Evolutionary conservation across 1,284 basidiomycete genomes (phyloP).

Genomic region (Apiotrichum siamense): DNA sequence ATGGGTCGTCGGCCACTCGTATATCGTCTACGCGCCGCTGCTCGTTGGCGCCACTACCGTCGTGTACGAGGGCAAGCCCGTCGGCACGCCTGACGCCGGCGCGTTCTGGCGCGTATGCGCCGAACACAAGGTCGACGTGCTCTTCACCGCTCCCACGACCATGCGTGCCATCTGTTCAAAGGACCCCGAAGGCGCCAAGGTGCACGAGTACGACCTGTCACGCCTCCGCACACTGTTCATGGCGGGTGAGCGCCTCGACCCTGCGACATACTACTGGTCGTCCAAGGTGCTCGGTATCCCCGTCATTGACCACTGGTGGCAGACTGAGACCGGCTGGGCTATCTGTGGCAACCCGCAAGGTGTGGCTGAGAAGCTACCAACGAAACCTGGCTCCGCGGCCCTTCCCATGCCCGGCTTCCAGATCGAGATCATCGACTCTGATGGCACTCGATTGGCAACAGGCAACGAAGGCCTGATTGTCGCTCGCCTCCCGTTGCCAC

Average conservation of each 20-base stretch:
- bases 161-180: slow-evolving; percentile 16
- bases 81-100: slow-evolving; percentile 78
- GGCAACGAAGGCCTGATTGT: slow-evolving; percentile 15
- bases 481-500: slow-evolving; percentile 81
- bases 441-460: slow-evolving; percentile 6
- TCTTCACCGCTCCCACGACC: slow-evolving; percentile 75
- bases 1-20: slow-evolving; percentile 95
- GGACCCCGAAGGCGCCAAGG: slow-evolving; percentile 9
- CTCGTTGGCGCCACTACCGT: slow-evolving; percentile 72
- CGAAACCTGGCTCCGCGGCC: slow-evolving; percentile 13
- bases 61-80: slow-evolving; percentile 89
- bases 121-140: slow-evolving; percentile 81
- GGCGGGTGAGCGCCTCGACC: slow-evolving; percentile 16
- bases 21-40: slow-evolving; percentile 88
- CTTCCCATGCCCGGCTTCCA: slow-evolving; percentile 15
- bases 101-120: slow-evolving; percentile 94
- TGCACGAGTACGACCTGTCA: slow-evolving; percentile 5
- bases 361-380: neutral
- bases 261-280: slow-evolving; percentile 7
- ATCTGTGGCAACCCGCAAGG: slow-evolving; percentile 6
- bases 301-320: slow-evolving; percentile 88
- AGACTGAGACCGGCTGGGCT: slow-evolving; percentile 83
- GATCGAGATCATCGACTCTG: slow-evolving; percentile 14
- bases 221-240: slow-evolving; percentile 13
- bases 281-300: slow-evolving; percentile 11